Evolutionary conservation across 306 rosid genomes (phyloP).

Genomic region (Citrullus colocynthis): DNA sequence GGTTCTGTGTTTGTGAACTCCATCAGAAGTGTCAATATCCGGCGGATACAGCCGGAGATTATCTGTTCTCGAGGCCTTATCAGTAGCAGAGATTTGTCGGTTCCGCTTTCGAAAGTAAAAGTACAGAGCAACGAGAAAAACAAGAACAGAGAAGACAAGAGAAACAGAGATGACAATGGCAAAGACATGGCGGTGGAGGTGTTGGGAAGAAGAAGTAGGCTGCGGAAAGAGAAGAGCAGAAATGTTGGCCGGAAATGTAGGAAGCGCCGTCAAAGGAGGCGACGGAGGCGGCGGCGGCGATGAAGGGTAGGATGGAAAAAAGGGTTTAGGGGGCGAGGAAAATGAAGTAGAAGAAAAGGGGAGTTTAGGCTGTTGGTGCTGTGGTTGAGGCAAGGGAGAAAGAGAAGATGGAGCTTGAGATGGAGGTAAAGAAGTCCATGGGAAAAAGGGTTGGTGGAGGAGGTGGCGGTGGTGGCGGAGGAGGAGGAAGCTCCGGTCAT

Average conservation of each 20-base stretch:
- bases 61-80: background rate
- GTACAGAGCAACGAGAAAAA: background rate
- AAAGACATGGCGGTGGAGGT: constrained; percentile 5
- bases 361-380: constrained; percentile 14
- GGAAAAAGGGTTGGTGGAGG: constrained; percentile 67
- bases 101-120: background rate
- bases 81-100: background rate
- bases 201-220: constrained; percentile 1
- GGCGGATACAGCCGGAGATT: constrained; percentile 11
- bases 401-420: background rate
- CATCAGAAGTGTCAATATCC: constrained; percentile 8
- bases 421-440: constrained; percentile 16
- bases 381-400: constrained; percentile 22
- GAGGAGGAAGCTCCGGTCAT: background rate
- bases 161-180: constrained; percentile 7
- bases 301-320: constrained; percentile 4
- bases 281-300: constrained; percentile 5
- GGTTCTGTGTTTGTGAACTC: background rate
- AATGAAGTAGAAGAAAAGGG: constrained; percentile 8
- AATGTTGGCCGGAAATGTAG: constrained; percentile 14
- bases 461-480: constrained; percentile 15
- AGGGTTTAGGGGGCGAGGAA: constrained; percentile 4
- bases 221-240: constrained; percentile 16
- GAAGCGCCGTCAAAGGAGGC: background rate
- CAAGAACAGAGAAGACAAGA: background rate